Conservation (phyloP, 148 eudicot species). For the Vaccinium vitisidaea region DNA sequence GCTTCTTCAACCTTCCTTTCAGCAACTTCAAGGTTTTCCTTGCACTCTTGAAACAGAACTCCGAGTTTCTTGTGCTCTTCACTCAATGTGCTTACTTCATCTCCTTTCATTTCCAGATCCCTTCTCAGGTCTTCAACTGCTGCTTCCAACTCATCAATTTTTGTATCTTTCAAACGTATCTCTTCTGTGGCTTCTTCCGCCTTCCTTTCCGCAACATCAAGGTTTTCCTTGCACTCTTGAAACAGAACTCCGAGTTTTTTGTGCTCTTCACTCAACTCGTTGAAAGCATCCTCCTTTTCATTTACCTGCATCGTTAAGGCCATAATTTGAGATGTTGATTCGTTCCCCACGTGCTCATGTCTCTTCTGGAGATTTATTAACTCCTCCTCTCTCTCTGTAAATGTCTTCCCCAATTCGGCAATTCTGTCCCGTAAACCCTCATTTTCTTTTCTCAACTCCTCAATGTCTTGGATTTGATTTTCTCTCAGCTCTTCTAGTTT, state of each 20-base stretch:
- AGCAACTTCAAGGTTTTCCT: conserved; percentile 43
- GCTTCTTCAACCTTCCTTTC: conserved; percentile 47
- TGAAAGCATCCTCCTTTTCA: conserved; percentile 34
- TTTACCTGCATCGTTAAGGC: conserved; percentile 37
- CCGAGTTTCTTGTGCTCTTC: conserved; percentile 40
- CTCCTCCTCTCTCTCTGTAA: conserved; percentile 44
- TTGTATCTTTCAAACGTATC: conserved; percentile 43
- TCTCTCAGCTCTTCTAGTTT: conserved; percentile 43
- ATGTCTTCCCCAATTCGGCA: conserved; percentile 40
- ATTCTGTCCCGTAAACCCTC: conserved; percentile 33
- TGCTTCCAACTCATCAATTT: conserved; percentile 52
- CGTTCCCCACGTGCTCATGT: conserved; percentile 47
- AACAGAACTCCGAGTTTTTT: conserved; percentile 34
- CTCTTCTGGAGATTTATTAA: conserved; percentile 36
- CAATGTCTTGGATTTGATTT: conserved; percentile 23
- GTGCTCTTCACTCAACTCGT: conserved; percentile 30
- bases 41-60: conserved; percentile 29
- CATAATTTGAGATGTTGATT: conserved; percentile 34
- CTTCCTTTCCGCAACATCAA: conserved; percentile 43
- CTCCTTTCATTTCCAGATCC: conserved; percentile 69
- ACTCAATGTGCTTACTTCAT: conserved; percentile 39
- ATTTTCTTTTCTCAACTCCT: conserved; percentile 34
- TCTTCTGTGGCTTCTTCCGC: conserved; percentile 47
- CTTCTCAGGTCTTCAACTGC: conserved; percentile 70
- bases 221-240: conserved; percentile 39